Evolutionary conservation across 129 eudicot species (phyloP), one percentile per base, ranked within the genome.

Genomic region (Gnaphalium uliginosum): DNA sequence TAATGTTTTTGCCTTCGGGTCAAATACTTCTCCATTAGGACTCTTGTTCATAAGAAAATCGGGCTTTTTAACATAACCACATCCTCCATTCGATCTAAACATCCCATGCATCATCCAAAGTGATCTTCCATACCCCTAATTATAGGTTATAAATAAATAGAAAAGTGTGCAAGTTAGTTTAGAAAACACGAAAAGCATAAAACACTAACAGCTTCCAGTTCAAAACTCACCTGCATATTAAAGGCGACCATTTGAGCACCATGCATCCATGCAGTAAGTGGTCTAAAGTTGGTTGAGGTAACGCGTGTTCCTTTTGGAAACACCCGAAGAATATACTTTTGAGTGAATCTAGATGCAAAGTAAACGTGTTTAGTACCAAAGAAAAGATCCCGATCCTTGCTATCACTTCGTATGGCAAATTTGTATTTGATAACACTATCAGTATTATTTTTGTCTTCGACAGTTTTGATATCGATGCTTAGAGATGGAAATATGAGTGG

Each of bases 211-310:
- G 1, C 43, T 60, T 69, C 24, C 48, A 17, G 33, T 73, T 54
- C n/a, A 39, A 74, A 76, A 50, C 72, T 68, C 65, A 93, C 99
- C 90, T 95, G 99, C 99, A 95, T 95, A 77, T 95, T 95, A 59
- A 89, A 91, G 24, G 99, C 99, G 22, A 87, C 96, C 99, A 95
- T 91, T 83, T 91, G 99, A 67, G 99, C 97, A 15, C 99, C 99
- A 75, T 89, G 92, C 84, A 86, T 88, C 99, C 99, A 95, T 29
- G 87, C 97, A 50, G 72, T 78, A 67, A 87, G 79, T 3, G 99
- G 99, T 74, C 79, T 86, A 76, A 89, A 95, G 81, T 95, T 95
- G 43, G 99, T 85, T 27, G 99, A 95, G 75, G 89, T 84, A 35
- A 95, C 91, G 4, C 97, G 86, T 8, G 94, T 95, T 69, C 97